These are phyloP conservation scores for Penicillium chermesinum DNA, from an alignment of 495 filamentous ascomycete genomes.

Conservation along the genomic window DNA sequence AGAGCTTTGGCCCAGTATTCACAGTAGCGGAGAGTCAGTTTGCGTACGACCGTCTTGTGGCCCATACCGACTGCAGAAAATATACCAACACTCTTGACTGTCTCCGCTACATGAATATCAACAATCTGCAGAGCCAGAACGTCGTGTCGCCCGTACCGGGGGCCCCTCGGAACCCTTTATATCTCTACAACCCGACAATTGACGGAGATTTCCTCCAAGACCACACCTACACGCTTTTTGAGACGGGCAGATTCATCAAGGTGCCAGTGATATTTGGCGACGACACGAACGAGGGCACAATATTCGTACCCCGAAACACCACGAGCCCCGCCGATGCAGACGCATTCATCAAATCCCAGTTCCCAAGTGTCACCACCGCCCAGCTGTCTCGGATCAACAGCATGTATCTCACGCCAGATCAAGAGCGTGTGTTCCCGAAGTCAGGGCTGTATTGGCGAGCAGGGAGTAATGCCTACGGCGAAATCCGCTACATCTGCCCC, in stretches of 20 bases:
- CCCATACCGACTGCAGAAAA: constrained; percentile 48
- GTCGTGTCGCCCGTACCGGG: constrained; percentile 51
- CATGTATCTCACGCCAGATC: constrained; percentile 50
- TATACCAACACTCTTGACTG: constrained; percentile 50
- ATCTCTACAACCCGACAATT: constrained; percentile 54
- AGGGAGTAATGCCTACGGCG: constrained; percentile 60
- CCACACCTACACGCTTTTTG: constrained; percentile 55
- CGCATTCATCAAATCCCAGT: constrained; percentile 58
- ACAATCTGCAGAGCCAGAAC: constrained; percentile 49
- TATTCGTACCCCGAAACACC: constrained; percentile 53
- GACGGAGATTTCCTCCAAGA: constrained; percentile 56
- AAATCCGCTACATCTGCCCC: constrained; percentile 71
- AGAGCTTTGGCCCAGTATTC: constrained; percentile 58
- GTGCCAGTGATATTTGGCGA: constrained; percentile 68
- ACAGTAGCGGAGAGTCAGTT: constrained; percentile 59
- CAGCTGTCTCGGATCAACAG: constrained; percentile 53
- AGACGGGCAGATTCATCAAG: constrained; percentile 56
- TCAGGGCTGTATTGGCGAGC: constrained; percentile 53
- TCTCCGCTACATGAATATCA: constrained; percentile 47
- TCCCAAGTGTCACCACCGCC: constrained; percentile 47
- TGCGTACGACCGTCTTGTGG: constrained; percentile 57
- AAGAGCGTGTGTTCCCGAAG: constrained; percentile 37
- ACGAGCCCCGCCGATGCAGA: constrained; percentile 41
- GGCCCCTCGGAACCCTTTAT: constrained; percentile 44
- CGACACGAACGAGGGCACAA: constrained; percentile 65